A percentile compares a stretch with the other conserved stretches of the same genome.
Evolutionary conservation across 106 monocot species (phyloP).

Genomic region (Hemerocallis citrina): DNA sequence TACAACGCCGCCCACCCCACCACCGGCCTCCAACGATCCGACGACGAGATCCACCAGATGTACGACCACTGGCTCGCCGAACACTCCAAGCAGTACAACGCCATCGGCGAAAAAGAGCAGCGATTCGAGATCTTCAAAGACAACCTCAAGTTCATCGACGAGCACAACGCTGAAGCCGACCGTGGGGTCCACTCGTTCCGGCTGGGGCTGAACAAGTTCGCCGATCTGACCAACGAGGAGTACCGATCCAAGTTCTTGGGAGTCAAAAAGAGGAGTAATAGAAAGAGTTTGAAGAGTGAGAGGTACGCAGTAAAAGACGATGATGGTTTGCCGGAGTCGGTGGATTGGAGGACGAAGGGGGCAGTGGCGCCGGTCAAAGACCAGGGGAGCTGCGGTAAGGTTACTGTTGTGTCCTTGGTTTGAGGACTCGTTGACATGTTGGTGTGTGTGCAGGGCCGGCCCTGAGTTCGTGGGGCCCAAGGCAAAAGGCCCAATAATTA

Average conservation of each 20-base stretch:
- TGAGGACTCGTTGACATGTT: too few species aligned
- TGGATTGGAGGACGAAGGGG: conserved; percentile 78
- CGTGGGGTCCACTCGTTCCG: conserved; percentile 33
- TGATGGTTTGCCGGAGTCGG: conserved; percentile 46
- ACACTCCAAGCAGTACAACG: conserved; percentile 27
- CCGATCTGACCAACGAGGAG: conserved; percentile 90
- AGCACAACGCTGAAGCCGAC: conserved; percentile 60
- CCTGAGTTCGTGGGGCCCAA: too few species aligned
- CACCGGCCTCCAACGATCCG: conserved; percentile 24
- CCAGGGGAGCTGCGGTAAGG: conserved; percentile 77
- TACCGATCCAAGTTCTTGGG: conserved; percentile 52
- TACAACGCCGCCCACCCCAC: conserved; percentile 14
- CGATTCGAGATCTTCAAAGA: conserved; percentile 77
- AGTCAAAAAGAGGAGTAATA: not conserved
- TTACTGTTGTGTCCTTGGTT: not conserved
- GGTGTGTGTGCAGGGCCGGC: too few species aligned
- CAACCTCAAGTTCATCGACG: conserved; percentile 69
- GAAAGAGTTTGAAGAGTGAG: conserved; percentile 6
- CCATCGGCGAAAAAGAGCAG: conserved; percentile 30
- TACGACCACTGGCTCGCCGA: conserved; percentile 41
- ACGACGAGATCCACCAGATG: conserved; percentile 31
- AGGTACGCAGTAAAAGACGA: conserved; percentile 31
- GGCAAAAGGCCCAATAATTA: too few species aligned
- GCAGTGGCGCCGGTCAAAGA: conserved; percentile 67
- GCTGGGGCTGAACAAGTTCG: conserved; percentile 76